These are phyloP conservation scores for Plasmodium fragile DNA, from an alignment of 169 alveolate species.

Conservation along the genomic window DNA sequence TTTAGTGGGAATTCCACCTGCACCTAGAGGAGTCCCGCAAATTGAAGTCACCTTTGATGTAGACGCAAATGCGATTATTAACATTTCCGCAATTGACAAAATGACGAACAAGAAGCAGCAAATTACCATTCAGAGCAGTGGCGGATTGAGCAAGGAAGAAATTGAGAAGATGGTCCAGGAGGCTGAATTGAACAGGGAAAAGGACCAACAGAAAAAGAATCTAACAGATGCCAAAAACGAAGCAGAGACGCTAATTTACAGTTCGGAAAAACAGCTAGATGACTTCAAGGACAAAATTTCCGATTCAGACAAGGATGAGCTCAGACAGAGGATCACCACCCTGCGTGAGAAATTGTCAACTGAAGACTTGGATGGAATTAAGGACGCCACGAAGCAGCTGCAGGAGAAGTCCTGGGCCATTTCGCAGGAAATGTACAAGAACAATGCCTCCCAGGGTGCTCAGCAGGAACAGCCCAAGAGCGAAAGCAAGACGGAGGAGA, in stretches of 20 bases:
- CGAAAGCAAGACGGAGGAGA: constrained; percentile 75
- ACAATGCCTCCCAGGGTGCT: constrained; percentile 69
- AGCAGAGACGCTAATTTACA: constrained; percentile 93
- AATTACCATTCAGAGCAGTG: constrained; percentile 96
- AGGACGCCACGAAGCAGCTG: constrained; percentile 88
- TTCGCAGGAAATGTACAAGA: constrained; percentile 91
- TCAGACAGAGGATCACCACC: constrained; percentile 85
- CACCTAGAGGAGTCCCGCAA: constrained; percentile 98
- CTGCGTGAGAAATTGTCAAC: constrained; percentile 87
- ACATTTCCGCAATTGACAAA: constrained; percentile 98
- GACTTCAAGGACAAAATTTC: constrained; percentile 92
- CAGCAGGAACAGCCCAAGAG: constrained; percentile 79
- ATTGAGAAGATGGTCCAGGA: constrained; percentile 98
- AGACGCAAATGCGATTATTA: constrained; percentile 98
- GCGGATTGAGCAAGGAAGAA: constrained; percentile 94
- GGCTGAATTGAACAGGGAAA: constrained; percentile 95
- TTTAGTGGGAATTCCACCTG: constrained; percentile 98
- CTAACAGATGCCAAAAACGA: constrained; percentile 95
- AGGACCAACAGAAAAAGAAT: constrained; percentile 95
- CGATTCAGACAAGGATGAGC: constrained; percentile 89
- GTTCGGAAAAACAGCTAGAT: constrained; percentile 91
- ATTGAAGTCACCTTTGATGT: constrained; percentile 97
- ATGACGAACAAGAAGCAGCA: constrained; percentile 96
- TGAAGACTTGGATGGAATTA: constrained; percentile 89
- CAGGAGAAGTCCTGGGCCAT: constrained; percentile 95